phyloP scores from a whole-genome alignment of 2,329 filamentous ascomycete genomes.

The Aspergillus persii region DNA sequence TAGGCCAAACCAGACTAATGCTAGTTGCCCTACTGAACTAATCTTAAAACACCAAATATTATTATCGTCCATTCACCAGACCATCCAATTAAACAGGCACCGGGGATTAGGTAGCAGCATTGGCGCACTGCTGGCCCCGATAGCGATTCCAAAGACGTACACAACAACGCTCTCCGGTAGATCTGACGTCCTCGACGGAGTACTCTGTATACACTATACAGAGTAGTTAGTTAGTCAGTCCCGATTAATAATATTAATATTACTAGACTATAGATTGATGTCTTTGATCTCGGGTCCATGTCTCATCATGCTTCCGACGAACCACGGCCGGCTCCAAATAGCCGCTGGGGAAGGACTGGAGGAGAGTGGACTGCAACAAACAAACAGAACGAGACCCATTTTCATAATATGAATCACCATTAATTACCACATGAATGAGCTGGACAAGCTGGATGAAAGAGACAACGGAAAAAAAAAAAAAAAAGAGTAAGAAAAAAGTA shows the following conservation, averaged over 20 bases:
- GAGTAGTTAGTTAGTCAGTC: no score
- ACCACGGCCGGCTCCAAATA: not conserved
- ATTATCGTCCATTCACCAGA: no score
- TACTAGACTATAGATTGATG: not conserved
- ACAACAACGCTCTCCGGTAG: no score
- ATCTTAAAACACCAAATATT: no score
- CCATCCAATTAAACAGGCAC: no score
- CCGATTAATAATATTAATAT: slow-evolving; percentile 1
- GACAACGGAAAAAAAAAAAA: not conserved
- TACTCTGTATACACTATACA: no score
- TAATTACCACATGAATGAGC: not conserved
- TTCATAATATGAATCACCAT: not conserved
- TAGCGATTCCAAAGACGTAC: no score
- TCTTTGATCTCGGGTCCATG: not conserved
- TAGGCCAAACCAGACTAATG: not conserved
- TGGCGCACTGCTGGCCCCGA: not conserved
- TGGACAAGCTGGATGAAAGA: not conserved
- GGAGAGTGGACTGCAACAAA: not conserved
- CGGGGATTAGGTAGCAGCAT: not conserved
- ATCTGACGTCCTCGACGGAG: no score
- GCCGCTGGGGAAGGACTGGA: not conserved
- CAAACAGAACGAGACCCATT: not conserved
- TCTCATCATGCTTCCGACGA: not conserved
- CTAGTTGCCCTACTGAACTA: no score
- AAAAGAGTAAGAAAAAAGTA: not conserved